Conservation (phyloP, 2,329 filamentous ascomycete genomes). For the Ophiostoma sp. region DNA sequence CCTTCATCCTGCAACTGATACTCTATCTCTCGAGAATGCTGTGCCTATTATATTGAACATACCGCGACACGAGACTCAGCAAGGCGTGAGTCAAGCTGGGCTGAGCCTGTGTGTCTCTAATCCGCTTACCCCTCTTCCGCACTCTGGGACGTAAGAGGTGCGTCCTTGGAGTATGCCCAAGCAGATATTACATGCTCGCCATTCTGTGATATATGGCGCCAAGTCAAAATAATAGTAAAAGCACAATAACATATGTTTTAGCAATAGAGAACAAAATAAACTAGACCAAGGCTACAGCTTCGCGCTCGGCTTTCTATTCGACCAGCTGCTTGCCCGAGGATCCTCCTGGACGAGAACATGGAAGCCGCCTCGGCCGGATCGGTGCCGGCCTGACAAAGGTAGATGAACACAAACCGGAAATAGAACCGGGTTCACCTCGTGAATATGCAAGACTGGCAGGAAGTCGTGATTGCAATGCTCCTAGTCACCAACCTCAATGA, state of each 20-base stretch:
- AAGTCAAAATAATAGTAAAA: neutral
- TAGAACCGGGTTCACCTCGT: neutral
- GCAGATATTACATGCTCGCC: neutral
- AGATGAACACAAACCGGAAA: neutral
- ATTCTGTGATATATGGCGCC: neutral
- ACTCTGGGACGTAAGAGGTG: no score
- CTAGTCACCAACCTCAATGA: neutral
- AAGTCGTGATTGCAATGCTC: neutral
- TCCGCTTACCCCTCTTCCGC: neutral
- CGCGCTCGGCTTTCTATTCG: neutral
- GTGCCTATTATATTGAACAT: no score
- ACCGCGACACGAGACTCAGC: no score
- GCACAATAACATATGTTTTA: no score
- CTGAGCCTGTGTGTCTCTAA: neutral
- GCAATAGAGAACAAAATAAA: no score
- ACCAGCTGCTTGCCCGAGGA: neutral
- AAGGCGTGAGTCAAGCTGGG: no score
- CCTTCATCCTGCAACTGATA: no score
- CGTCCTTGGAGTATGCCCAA: no score
- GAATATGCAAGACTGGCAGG: neutral
- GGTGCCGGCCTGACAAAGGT: neutral
- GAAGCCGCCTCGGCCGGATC: neutral
- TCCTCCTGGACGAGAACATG: neutral
- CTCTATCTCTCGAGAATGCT: no score
- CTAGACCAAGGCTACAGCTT: neutral